Evolutionary conservation across 1,284 basidiomycete species (phyloP).

Genomic region (Volvariella surrecta): DNA sequence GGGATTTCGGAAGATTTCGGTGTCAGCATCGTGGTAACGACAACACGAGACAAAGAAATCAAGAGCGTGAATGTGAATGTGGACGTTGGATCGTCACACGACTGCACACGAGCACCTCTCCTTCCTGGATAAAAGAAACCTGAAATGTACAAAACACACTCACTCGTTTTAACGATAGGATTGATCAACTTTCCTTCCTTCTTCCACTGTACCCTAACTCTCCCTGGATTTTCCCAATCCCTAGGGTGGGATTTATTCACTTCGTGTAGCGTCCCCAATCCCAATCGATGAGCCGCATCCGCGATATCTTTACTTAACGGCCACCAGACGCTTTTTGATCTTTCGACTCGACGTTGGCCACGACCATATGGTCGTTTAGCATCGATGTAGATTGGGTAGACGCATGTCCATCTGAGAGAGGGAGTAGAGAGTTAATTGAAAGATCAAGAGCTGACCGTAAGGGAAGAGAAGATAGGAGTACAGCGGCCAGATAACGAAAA

Average conservation of each 20-base stretch:
- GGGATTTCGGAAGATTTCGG: background rate
- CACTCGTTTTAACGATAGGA: constrained; percentile 72
- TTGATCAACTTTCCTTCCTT: constrained; percentile 71
- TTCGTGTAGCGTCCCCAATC: constrained; percentile 80
- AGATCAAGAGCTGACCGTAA: constrained; percentile 3
- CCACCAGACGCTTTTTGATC: constrained; percentile 86
- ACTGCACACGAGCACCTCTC: too few species aligned
- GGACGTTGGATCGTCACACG: background rate
- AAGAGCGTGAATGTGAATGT: background rate
- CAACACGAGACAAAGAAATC: too few species aligned
- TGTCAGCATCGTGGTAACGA: too few species aligned
- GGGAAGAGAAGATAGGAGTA: constrained; percentile 6
- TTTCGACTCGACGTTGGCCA: constrained; percentile 75
- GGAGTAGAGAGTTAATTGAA: constrained; percentile 9
- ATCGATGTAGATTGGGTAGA: constrained; percentile 97
- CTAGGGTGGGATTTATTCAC: constrained; percentile 85
- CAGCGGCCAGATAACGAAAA: constrained; percentile 2
- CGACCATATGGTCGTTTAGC: constrained; percentile 83
- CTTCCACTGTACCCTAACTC: constrained; percentile 87
- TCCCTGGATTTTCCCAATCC: constrained; percentile 95
- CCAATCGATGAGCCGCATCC: constrained; percentile 70
- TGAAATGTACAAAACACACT: too few species aligned
- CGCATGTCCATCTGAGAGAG: constrained; percentile 73
- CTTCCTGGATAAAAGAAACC: too few species aligned
- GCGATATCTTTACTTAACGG: constrained; percentile 90